Percentiles rank a stretch among this genome's conserved stretches.
Evolutionary conservation across 78 protist genomes (phyloP).

Genomic region (Paulinella micropora): DNA sequence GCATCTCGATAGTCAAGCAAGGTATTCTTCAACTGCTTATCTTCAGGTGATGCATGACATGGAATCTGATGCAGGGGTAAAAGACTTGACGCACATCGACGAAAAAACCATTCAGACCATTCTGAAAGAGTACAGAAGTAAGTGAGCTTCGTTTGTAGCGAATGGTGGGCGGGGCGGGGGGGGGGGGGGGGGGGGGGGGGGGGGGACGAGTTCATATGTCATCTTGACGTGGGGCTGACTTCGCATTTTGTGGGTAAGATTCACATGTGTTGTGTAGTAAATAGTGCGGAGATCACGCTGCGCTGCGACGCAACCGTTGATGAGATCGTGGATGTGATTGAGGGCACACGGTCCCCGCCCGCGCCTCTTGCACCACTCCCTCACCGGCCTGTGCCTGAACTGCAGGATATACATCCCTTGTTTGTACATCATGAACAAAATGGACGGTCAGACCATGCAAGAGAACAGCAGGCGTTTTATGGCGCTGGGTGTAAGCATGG

Average conservation of each 20-base stretch:
- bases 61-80: neutral
- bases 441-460: too few relatives aligned
- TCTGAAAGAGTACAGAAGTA: neutral
- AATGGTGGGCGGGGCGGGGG: too few relatives aligned
- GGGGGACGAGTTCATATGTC: too few relatives aligned
- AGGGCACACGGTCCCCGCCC: constrained; percentile 86
- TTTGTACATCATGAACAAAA: constrained; percentile 88
- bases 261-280: too few relatives aligned
- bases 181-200: too few relatives aligned
- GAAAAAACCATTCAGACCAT: neutral
- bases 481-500: neutral
- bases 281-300: too few relatives aligned
- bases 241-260: too few relatives aligned
- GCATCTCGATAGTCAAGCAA: constrained; percentile 52
- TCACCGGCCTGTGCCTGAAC: neutral
- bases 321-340: constrained; percentile 91
- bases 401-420: constrained; percentile 89
- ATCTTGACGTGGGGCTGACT: too few relatives aligned
- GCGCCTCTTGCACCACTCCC: constrained; percentile 23
- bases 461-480: neutral
- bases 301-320: constrained; percentile 86
- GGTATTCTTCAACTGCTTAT: neutral
- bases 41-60: neutral
- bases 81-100: neutral
- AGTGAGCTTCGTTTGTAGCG: too few relatives aligned